Base-by-base conservation (phyloP, 352 stramenopile species). In the Pythium aphanidermatum region DNA sequence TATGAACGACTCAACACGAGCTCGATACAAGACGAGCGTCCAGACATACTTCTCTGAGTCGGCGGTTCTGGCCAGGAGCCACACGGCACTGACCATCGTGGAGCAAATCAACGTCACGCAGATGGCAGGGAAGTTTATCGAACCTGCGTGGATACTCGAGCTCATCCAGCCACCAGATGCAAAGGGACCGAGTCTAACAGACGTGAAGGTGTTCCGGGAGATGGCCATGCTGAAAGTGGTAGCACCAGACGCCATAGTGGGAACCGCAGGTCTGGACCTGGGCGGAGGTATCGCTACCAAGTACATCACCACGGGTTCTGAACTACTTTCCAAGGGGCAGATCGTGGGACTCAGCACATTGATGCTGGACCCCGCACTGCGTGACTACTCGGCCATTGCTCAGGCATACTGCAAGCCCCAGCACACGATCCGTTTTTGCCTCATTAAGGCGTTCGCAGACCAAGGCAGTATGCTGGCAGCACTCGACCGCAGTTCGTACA, bases 371-470 rank as follows among this genome's bases (percentile, higher is more conserved):
- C 19, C 13, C 13, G 44, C 24, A 9, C 31, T 35, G 14, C 16
- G 14, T 12, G 30, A 31, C 7, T 52, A 52, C 44, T 34, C 16
- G 10, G 21, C 16, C 5, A 44, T 52, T 21, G 34, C 44, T 9
- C 10, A 23, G n/a, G 24, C n/a, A 17, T 52, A 32, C 33, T 52
- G 44, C 44, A 44, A 24, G 29, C 30, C 44, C n/a, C 14, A 45
- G 10, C 27, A 45, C 16, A 17, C 27, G 17, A n/a, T 52, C 8
- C 44, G 44, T 16, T 52, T 52, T 32, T 52, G 44, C 20, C 28
- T 52, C n/a, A 33, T 52, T 25, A 29, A 20, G 25, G 8, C 17
- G 28, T 45, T 52, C 21, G 33, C 37, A 8, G 33, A 52, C 33
- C 44, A 52, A 43, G 28, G 24, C 24, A 20, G 13, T 5, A 19